Evolutionary conservation across 306 rosid species (phyloP).

Genomic region (Canavalia gladiata): DNA sequence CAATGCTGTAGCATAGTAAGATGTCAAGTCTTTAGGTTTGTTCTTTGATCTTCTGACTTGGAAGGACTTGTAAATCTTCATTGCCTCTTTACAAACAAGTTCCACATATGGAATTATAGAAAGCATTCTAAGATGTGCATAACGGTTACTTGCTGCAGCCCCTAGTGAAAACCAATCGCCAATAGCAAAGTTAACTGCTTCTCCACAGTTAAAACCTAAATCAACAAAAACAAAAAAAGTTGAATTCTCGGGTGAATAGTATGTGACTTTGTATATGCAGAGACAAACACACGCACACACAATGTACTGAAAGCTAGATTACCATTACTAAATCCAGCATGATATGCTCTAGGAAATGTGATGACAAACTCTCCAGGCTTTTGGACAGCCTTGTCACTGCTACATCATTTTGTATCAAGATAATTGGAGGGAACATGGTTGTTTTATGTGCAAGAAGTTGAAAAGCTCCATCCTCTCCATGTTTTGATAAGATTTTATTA

Average conservation of each 20-base stretch:
- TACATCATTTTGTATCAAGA: conserved; percentile 51
- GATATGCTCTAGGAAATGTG: conserved; percentile 49
- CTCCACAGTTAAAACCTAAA: conserved; percentile 62
- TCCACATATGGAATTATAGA: conserved; percentile 56
- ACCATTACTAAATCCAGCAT: conserved; percentile 38
- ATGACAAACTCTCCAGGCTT: conserved; percentile 58
- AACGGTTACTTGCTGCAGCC: conserved; percentile 48
- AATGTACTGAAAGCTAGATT: background rate
- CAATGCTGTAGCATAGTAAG: conserved; percentile 21
- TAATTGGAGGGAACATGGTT: conserved; percentile 53
- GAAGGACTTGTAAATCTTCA: conserved; percentile 44
- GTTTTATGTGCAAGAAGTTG: conserved; percentile 51
- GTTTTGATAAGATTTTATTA: conserved; percentile 22
- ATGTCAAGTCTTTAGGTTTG: conserved; percentile 35
- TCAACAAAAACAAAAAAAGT: conserved; percentile 1
- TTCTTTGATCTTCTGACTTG: conserved; percentile 19
- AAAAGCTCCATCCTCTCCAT: conserved; percentile 44
- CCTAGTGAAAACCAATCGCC: conserved; percentile 59
- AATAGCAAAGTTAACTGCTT: conserved; percentile 52
- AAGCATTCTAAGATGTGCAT: conserved; percentile 46
- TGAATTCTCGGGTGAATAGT: too few relatives aligned
- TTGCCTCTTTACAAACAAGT: conserved; percentile 60
- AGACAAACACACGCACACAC: background rate
- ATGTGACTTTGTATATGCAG: background rate
- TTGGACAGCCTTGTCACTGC: conserved; percentile 52